These are phyloP conservation scores for Neonectria punicea DNA, from an alignment of 2,329 filamentous ascomycete species.

Conservation along the genomic window DNA sequence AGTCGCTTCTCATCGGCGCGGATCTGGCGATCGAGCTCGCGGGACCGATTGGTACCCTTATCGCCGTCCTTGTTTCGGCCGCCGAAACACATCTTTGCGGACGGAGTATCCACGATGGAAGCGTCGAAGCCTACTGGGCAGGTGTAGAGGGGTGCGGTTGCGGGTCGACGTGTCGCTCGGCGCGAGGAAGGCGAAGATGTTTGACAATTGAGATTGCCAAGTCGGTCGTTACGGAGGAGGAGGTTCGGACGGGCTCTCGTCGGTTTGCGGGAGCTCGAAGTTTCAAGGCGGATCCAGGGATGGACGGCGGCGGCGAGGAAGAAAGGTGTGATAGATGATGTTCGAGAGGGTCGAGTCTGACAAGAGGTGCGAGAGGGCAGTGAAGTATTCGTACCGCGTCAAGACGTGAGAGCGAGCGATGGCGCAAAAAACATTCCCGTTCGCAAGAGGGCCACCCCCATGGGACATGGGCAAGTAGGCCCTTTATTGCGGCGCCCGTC, in stretches of 20 bases:
- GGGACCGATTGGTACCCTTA: slow-evolving; percentile 65
- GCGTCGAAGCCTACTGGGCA: neutral
- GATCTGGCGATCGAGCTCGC: slow-evolving; percentile 87
- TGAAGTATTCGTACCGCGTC: neutral
- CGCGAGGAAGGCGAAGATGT: neutral
- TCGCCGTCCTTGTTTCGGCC: slow-evolving; percentile 59
- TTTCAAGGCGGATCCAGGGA: slow-evolving; percentile 6
- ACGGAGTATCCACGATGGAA: slow-evolving; percentile 15
- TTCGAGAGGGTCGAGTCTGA: neutral
- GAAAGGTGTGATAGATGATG: neutral
- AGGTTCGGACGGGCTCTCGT: neutral
- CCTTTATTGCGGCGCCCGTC: slow-evolving; percentile 25
- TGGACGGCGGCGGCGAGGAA: neutral
- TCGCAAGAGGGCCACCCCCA: slow-evolving; percentile 10
- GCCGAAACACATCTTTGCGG: slow-evolving; percentile 71
- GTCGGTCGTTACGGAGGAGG: neutral
- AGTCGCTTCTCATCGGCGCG: slow-evolving; percentile 88
- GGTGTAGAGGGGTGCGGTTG: neutral
- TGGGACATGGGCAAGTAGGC: slow-evolving; percentile 13
- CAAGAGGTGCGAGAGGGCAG: neutral
- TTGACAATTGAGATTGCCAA: neutral
- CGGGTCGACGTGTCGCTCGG: neutral
- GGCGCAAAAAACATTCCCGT: slow-evolving; percentile 23
- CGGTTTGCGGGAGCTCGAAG: slow-evolving; percentile 3
- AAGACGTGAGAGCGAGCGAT: slow-evolving; percentile 6